Evolutionary conservation across 2,329 filamentous ascomycete species (phyloP).

Genomic region (Aureobasidium namibiae): DNA sequence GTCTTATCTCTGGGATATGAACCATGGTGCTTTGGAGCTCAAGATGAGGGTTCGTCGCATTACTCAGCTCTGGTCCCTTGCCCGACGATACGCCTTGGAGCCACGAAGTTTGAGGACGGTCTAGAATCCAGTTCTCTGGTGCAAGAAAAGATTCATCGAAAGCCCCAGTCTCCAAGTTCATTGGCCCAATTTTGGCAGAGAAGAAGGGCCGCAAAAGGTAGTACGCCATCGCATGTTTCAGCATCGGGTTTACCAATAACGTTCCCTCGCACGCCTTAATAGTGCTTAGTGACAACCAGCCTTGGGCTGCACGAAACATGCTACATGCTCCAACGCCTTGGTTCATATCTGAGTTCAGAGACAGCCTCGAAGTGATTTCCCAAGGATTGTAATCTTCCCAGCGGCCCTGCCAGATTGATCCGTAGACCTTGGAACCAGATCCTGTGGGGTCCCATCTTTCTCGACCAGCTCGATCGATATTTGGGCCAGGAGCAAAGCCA

Average conservation of each 20-base stretch:
- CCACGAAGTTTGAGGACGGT: slow-evolving; percentile 44
- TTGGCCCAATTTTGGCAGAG: slow-evolving; percentile 38
- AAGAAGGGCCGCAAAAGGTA: slow-evolving; percentile 80
- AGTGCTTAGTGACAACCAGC: slow-evolving; percentile 60
- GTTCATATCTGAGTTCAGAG: slow-evolving; percentile 65
- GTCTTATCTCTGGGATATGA: slow-evolving; percentile 58
- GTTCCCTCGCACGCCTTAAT: slow-evolving; percentile 69
- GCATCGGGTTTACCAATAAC: slow-evolving; percentile 68
- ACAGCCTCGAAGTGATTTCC: slow-evolving; percentile 62
- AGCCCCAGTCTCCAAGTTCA: slow-evolving; percentile 27
- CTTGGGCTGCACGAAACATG: slow-evolving; percentile 83
- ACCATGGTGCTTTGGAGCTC: slow-evolving; percentile 62
- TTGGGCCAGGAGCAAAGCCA: slow-evolving; percentile 47
- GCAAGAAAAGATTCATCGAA: slow-evolving; percentile 34
- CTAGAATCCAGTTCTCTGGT: slow-evolving; percentile 54
- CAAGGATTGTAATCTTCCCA: slow-evolving; percentile 82
- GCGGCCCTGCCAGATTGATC: slow-evolving; percentile 58
- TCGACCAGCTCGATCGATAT: slow-evolving; percentile 41
- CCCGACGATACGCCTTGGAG: slow-evolving; percentile 65
- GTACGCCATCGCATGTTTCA: slow-evolving; percentile 70
- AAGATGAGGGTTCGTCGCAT: slow-evolving; percentile 60
- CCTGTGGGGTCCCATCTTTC: slow-evolving; percentile 51
- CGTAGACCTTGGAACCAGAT: slow-evolving; percentile 62
- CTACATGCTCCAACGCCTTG: slow-evolving; percentile 72
- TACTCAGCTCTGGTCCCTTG: slow-evolving; percentile 59